phyloP scores from a whole-genome alignment of 2,329 filamentous ascomycete genomes.

The Pezicula radicicola region DNA sequence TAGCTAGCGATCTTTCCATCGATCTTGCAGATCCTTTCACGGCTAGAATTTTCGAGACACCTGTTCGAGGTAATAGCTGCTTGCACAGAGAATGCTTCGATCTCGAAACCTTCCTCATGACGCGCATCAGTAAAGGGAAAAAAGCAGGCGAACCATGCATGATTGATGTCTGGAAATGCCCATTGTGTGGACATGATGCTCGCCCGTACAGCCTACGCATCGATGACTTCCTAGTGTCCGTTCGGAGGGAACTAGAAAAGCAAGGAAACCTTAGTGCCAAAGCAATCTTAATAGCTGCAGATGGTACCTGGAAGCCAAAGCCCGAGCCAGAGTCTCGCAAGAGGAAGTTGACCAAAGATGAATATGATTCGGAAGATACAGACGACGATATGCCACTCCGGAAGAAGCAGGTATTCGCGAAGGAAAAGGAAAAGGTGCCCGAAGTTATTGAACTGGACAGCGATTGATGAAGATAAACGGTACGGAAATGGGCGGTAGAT shows the following conservation, averaged over 20 bases:
- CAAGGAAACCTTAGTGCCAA: conserved; percentile 48
- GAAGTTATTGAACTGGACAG: conserved; percentile 26
- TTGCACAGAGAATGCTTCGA: conserved; percentile 88
- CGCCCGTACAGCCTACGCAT: conserved; percentile 68
- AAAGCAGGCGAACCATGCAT: conserved; percentile 49
- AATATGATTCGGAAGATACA: conserved; percentile 17
- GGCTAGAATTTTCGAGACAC: conserved; percentile 60
- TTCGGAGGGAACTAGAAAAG: conserved; percentile 53
- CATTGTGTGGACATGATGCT: conserved; percentile 75
- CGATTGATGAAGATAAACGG: conserved; percentile 10
- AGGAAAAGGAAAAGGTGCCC: conserved; percentile 6
- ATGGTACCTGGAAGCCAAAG: conserved; percentile 64
- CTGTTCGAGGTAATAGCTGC: conserved; percentile 69
- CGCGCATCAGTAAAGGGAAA: conserved; percentile 46
- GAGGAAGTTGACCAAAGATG: conserved; percentile 13
- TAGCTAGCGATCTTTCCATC: conserved; percentile 55
- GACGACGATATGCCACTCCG: conserved; percentile 5
- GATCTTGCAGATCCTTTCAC: conserved; percentile 68
- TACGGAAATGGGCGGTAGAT: neutral
- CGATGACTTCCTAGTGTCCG: conserved; percentile 69
- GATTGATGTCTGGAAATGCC: conserved; percentile 80
- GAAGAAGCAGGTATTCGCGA: conserved; percentile 8
- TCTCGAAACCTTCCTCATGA: conserved; percentile 74
- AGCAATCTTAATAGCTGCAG: conserved; percentile 58
- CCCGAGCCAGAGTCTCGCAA: conserved; percentile 22